These are phyloP conservation scores for Diplodia seriata DNA, from an alignment of 2,329 filamentous ascomycete genomes.

Conservation along the genomic window DNA sequence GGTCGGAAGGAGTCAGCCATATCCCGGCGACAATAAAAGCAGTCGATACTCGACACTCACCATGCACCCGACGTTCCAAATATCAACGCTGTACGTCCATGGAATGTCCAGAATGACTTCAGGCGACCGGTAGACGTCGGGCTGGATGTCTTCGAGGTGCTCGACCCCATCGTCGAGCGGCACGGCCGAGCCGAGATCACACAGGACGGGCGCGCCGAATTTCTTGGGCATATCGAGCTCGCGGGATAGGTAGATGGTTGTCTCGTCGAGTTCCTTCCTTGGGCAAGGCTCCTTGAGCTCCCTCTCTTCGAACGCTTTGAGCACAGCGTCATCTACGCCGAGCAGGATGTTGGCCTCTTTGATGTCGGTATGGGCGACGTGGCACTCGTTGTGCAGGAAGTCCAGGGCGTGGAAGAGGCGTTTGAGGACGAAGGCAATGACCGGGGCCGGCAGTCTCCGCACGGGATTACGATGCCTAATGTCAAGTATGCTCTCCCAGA, in stretches of 20 bases:
- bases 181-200: slow-evolving; percentile 43
- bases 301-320: slow-evolving; percentile 45
- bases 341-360: slow-evolving; percentile 54
- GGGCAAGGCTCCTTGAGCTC: slow-evolving; percentile 50
- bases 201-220: slow-evolving; percentile 46
- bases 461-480: slow-evolving; percentile 6
- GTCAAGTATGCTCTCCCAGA: slow-evolving; percentile 15
- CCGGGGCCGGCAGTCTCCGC: slow-evolving; percentile 11
- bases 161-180: slow-evolving; percentile 38
- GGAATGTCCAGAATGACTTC: slow-evolving; percentile 47
- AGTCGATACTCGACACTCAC: too few relatives aligned
- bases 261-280: slow-evolving; percentile 45
- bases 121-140: slow-evolving; percentile 47
- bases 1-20: too few relatives aligned
- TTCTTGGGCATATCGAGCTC: slow-evolving; percentile 43
- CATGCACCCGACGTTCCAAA: slow-evolving; percentile 50
- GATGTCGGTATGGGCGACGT: slow-evolving; percentile 56
- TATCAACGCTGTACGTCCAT: slow-evolving; percentile 49
- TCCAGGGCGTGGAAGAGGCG: slow-evolving; percentile 53
- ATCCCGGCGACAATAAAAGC: not conserved
- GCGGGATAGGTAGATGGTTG: slow-evolving; percentile 48
- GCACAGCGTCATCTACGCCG: slow-evolving; percentile 46
- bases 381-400: slow-evolving; percentile 52
- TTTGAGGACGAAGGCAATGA: slow-evolving; percentile 38
- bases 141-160: slow-evolving; percentile 44